Evolutionary conservation across 2,329 filamentous ascomycete genomes (phyloP).

Genomic region (Sporothrix dimorphospora): DNA sequence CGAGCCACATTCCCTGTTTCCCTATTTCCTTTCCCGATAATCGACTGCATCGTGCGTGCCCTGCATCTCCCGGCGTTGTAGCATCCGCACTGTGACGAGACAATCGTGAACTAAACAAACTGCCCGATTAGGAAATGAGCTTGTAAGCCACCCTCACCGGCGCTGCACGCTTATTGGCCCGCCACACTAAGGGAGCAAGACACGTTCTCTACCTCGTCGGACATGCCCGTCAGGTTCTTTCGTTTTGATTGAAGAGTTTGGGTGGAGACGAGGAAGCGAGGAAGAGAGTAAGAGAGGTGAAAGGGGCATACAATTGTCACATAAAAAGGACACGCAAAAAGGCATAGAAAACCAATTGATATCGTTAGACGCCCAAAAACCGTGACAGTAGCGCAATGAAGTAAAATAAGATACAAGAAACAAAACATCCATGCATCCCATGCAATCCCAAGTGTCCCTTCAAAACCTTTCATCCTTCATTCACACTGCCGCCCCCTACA

Average conservation of each 20-base stretch:
- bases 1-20: too few relatives aligned
- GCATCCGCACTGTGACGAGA: neutral
- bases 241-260: too few relatives aligned
- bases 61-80: neutral
- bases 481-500: conserved; percentile 28
- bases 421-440: neutral
- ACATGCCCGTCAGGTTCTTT: neutral
- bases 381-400: neutral
- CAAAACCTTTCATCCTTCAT: too few relatives aligned
- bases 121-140: neutral
- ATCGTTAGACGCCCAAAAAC: neutral
- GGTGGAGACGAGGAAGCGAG: too few relatives aligned
- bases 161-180: neutral
- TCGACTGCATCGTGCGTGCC: neutral
- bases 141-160: neutral
- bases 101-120: neutral
- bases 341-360: neutral
- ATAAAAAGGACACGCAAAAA: neutral
- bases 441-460: neutral
- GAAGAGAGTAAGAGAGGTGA: too few relatives aligned
- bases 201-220: neutral
- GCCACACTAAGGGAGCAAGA: neutral
- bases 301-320: too few relatives aligned
- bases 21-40: too few relatives aligned
- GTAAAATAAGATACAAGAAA: neutral